phyloP scores from a whole-genome alignment of 1,284 basidiomycete species.

The Pseudomicrostroma phylloplanum region DNA sequence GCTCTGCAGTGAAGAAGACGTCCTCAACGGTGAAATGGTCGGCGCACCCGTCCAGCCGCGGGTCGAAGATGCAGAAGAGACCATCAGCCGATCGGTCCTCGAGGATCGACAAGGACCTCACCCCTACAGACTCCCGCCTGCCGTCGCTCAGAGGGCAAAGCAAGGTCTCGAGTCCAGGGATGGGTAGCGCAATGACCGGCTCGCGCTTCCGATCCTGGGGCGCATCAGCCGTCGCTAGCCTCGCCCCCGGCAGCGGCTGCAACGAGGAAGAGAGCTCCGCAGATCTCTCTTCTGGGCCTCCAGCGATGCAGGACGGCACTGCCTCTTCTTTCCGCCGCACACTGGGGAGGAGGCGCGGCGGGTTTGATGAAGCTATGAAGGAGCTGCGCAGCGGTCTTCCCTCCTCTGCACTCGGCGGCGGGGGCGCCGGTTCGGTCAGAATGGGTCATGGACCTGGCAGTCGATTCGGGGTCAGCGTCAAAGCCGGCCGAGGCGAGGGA shows the following conservation, averaged over 20 bases:
- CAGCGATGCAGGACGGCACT: not conserved
- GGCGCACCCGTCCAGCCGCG: too few species aligned
- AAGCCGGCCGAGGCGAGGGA: slow-evolving; percentile 7
- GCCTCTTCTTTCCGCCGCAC: not conserved
- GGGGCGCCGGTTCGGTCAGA: not conserved
- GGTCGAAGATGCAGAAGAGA: too few species aligned
- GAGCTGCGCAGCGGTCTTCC: slow-evolving; percentile 25
- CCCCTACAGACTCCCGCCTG: slow-evolving; percentile 17
- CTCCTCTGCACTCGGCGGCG: not conserved
- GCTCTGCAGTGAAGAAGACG: not conserved
- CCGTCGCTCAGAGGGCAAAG: too few species aligned
- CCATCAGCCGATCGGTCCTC: slow-evolving; percentile 13
- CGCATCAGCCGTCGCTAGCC: slow-evolving; percentile 14
- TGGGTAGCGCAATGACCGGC: not conserved
- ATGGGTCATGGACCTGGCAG: not conserved
- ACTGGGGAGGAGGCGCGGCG: slow-evolving; percentile 26
- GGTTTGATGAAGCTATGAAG: slow-evolving; percentile 39
- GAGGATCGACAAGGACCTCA: slow-evolving; percentile 19
- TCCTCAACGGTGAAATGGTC: slow-evolving; percentile 6
- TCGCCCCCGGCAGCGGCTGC: not conserved
- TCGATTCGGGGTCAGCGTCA: slow-evolving; percentile 6
- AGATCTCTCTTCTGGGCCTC: not conserved
- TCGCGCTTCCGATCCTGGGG: slow-evolving; percentile 26
- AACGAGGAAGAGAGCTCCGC: not conserved
- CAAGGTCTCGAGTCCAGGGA: not conserved